These are phyloP conservation scores for Yamadazyma dushanensis DNA, from an alignment of 1,139 yeast species.

Conservation along the genomic window DNA sequence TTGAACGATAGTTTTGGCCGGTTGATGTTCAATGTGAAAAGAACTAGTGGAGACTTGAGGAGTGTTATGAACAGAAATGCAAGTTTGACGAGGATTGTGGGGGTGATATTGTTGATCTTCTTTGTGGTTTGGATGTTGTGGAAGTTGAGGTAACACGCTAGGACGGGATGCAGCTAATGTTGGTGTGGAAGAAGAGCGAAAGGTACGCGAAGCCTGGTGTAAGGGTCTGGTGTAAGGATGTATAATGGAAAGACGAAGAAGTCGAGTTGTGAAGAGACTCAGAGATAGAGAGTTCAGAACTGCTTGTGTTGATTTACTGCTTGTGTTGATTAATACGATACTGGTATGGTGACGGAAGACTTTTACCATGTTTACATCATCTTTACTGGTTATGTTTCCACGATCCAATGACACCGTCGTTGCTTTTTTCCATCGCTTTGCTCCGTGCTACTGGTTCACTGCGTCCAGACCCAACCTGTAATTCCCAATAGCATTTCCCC, in stretches of 20 bases:
- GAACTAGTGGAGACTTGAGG: slow-evolving; percentile 67
- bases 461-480: slow-evolving; percentile 88
- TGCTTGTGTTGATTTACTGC: too few relatives aligned
- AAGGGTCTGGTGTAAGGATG: too few relatives aligned
- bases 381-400: too few relatives aligned
- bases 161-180: neutral
- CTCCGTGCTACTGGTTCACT: slow-evolving; percentile 1
- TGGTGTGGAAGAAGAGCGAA: neutral
- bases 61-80: slow-evolving; percentile 48
- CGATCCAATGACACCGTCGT: too few relatives aligned
- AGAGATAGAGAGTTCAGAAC: too few relatives aligned
- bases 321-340: too few relatives aligned
- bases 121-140: slow-evolving; percentile 67
- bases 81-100: slow-evolving; percentile 42
- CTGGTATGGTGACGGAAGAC: too few relatives aligned
- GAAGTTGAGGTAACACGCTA: slow-evolving; percentile 33
- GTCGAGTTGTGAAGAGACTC: too few relatives aligned
- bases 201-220: neutral
- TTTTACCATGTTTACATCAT: too few relatives aligned
- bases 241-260: too few relatives aligned
- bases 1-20: slow-evolving; percentile 61
- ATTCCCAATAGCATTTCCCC: slow-evolving; percentile 93
- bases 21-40: slow-evolving; percentile 58
- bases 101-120: slow-evolving; percentile 55
- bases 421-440: too few relatives aligned